A percentile compares a stretch with the other conserved stretches of the same genome.
phyloP scores from a whole-genome alignment of 2,329 filamentous ascomycete species.

The Mycosphaerella sp. region DNA sequence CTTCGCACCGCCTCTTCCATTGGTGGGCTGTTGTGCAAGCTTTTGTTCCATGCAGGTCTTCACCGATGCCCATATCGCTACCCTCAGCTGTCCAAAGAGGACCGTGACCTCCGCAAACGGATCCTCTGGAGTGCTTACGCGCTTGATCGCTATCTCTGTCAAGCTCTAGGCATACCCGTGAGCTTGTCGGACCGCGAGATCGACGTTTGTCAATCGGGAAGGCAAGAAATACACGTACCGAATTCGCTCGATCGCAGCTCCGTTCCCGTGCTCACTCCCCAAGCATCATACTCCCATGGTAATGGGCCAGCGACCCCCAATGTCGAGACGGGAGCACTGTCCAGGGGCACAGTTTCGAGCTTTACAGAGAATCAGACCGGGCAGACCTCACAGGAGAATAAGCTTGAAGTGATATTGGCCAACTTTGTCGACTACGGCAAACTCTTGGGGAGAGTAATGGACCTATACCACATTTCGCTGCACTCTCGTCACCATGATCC shows the following conservation, averaged over 20 bases:
- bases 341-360: not conserved
- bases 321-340: not conserved
- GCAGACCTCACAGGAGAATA: not conserved
- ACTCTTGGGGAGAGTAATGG: constrained; percentile 21
- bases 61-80: constrained; percentile 50
- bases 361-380: not conserved
- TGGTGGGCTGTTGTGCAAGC: constrained; percentile 43
- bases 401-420: constrained; percentile 21
- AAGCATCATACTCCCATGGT: constrained; percentile 2
- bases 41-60: constrained; percentile 47
- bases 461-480: constrained; percentile 23
- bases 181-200: constrained; percentile 37
- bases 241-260: constrained; percentile 12
- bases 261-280: not conserved
- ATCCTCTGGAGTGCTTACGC: constrained; percentile 40
- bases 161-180: constrained; percentile 36
- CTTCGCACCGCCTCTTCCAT: constrained; percentile 46
- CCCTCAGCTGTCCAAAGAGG: constrained; percentile 23
- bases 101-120: constrained; percentile 37
- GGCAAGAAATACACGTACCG: constrained; percentile 27
- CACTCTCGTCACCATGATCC: constrained; percentile 20
- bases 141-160: constrained; percentile 36
- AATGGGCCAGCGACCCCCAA: not conserved
- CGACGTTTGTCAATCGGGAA: constrained; percentile 36
- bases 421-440: constrained; percentile 26